Conservation (phyloP, 331 rosid genomes). For the Quercus lobata region DNA sequence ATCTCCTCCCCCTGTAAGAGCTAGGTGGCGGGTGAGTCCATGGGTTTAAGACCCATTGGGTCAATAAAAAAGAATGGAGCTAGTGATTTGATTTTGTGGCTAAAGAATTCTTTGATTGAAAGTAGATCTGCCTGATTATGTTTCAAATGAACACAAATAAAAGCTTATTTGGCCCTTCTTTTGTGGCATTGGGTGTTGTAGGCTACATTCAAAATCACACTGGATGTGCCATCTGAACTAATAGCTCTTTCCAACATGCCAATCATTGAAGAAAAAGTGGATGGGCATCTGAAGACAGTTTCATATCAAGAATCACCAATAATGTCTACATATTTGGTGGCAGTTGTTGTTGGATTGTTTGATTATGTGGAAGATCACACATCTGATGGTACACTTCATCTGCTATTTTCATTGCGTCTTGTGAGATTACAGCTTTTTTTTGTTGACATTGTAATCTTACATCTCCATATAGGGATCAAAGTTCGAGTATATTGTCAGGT, state of each 20-base stretch:
- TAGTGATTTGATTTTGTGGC: neutral
- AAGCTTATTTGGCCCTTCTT: neutral
- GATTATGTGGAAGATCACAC: conserved; percentile 88
- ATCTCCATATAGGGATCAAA: conserved; percentile 59
- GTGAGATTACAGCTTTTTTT: neutral
- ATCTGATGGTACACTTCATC: conserved; percentile 59
- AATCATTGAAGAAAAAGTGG: conserved; percentile 54
- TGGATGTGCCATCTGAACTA: conserved; percentile 73
- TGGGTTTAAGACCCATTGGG: too few relatives aligned
- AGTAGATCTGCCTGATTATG: neutral
- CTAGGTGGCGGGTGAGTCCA: too few relatives aligned
- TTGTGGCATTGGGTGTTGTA: conserved; percentile 37
- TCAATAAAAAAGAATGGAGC: too few relatives aligned
- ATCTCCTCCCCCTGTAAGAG: too few relatives aligned
- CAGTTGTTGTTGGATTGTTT: conserved; percentile 85
- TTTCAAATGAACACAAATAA: neutral
- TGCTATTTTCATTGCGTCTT: neutral
- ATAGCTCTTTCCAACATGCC: conserved; percentile 97
- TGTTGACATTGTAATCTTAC: conserved; percentile 19
- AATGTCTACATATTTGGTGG: conserved; percentile 96
- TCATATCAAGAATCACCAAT: conserved; percentile 76
- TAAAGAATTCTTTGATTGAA: neutral
- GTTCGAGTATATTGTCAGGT: conserved; percentile 92
- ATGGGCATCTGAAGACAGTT: conserved; percentile 61
- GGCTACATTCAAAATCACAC: conserved; percentile 90